Conservation (phyloP, 2,329 filamentous ascomycete genomes). For the Talaromyces sp. region DNA sequence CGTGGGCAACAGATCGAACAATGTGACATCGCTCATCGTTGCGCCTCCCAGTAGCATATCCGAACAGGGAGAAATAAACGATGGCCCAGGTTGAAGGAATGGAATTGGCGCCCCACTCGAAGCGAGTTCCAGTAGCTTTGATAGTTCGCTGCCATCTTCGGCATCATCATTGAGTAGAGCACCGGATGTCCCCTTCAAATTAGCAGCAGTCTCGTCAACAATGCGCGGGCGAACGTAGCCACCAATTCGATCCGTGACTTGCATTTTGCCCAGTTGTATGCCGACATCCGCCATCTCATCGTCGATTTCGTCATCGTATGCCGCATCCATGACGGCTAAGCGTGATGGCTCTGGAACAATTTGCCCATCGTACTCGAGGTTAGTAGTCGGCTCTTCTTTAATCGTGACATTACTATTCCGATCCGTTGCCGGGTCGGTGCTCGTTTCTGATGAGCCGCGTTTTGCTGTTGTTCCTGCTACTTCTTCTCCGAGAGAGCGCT, state of each 20-base stretch:
- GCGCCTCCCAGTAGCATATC: slow-evolving; percentile 63
- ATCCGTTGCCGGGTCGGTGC: not conserved
- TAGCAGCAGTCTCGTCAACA: slow-evolving; percentile 57
- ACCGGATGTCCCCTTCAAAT: not conserved
- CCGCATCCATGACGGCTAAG: slow-evolving; percentile 59
- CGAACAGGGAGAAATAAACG: slow-evolving; percentile 64
- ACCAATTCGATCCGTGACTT: slow-evolving; percentile 68
- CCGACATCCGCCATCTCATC: slow-evolving; percentile 67
- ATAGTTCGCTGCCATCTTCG: slow-evolving; percentile 4
- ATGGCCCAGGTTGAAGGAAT: slow-evolving; percentile 59
- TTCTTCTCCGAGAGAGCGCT: slow-evolving; percentile 64
- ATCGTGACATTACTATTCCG: not conserved
- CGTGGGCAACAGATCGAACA: slow-evolving; percentile 59
- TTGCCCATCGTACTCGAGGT: slow-evolving; percentile 48
- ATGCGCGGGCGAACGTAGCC: slow-evolving; percentile 66
- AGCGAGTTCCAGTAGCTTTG: slow-evolving; percentile 7
- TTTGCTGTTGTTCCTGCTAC: slow-evolving; percentile 42
- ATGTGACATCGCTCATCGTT: slow-evolving; percentile 41
- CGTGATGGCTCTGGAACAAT: slow-evolving; percentile 55
- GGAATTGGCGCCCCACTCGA: slow-evolving; percentile 16
- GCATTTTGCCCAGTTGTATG: slow-evolving; percentile 65
- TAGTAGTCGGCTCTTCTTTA: slow-evolving; percentile 25
- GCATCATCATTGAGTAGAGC: not conserved
- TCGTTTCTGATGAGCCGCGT: slow-evolving; percentile 4
- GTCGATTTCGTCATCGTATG: slow-evolving; percentile 62